Evolutionary conservation across 2,329 filamentous ascomycete genomes (phyloP), one percentile per base, ranked within the genome.

Genomic region (Colletotrichum somersetense): DNA sequence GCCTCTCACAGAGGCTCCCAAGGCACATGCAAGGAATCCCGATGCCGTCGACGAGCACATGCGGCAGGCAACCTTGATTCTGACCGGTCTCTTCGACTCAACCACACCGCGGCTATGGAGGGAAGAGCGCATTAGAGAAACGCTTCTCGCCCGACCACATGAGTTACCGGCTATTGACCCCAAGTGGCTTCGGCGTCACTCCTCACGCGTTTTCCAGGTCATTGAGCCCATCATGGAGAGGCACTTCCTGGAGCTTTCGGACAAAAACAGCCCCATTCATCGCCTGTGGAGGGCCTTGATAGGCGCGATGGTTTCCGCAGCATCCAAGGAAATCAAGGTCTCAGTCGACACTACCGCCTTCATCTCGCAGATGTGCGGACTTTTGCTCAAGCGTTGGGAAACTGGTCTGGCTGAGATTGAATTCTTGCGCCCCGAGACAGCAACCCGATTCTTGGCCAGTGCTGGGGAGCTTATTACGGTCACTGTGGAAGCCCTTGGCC

Each of bases 241-340:
- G 67, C 88, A 87, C 63, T 91, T 94, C 62, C 83, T 87, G 64
- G 89, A 89, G 20, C 78, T 96, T n/a, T 86, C 88, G 11, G 85
- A 89, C 62, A 85, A 88, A 1, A 87, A 87, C 23, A 93, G 89
- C 74, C 76, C 81, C 12, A 78, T 84, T 0, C 84, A 81, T 61
- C 84, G 82, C 10, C 84, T 93, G 48, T 93, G 91, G 91, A 80
- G 83, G 38, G 84, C 87, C 1, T 83, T 94, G 16, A 85, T 93
- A 55, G 83, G 85, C 4, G 89, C 91, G 1, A 84, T 95, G 35
- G 88, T 90, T 2, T 87, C 88, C 61, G 92, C 93, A 50, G 91
- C 91, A 33, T 88, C 87, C 53, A 97, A 97, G 81, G 96, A 99
- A 81, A 92, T 99, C 76, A 97, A 96, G 77, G 91, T 95, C 8